Conservation (phyloP, 257 asterid species). For the Voacanga thouarsii region DNA sequence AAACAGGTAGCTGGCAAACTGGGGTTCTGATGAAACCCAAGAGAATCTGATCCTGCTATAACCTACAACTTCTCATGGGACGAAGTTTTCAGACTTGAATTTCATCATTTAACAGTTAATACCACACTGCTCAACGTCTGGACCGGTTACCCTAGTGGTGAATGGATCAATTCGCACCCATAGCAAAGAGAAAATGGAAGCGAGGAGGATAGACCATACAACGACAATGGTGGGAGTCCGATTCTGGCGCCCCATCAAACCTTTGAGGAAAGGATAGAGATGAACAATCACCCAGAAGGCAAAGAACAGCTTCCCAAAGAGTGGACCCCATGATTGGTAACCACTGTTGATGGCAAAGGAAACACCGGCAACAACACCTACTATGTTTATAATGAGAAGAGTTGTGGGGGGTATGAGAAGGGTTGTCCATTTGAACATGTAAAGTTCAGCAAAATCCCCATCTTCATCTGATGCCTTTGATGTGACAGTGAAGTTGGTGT, state of each 20-base stretch:
- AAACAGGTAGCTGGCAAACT: background rate
- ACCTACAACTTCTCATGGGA: background rate
- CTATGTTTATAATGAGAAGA: constrained; percentile 79
- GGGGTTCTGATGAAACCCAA: background rate
- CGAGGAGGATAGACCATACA: constrained; percentile 92
- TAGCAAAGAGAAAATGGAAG: constrained; percentile 84
- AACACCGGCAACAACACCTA: constrained; percentile 89
- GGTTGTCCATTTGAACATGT: constrained; percentile 97
- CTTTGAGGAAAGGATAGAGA: constrained; percentile 91
- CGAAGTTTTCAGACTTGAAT: background rate
- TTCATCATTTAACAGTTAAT: constrained; percentile 57
- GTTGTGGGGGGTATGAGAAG: constrained; percentile 93
- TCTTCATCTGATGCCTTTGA: constrained; percentile 92
- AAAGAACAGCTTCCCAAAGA: constrained; percentile 85
- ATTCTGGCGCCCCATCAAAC: constrained; percentile 95
- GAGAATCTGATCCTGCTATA: background rate
- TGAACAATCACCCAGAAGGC: constrained; percentile 98
- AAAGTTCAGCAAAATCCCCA: constrained; percentile 87
- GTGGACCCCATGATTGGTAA: constrained; percentile 96
- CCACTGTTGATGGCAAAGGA: constrained; percentile 95
- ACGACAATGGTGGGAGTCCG: constrained; percentile 91
- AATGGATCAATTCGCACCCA: constrained; percentile 95
- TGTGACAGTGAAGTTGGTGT: constrained; percentile 95
- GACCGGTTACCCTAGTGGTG: constrained; percentile 86
- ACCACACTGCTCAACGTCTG: constrained; percentile 71